A percentile compares a stretch with the other conserved stretches of the same genome.
phyloP scores from a whole-genome alignment of 1,284 basidiomycete species.

The Ustilago nuda region DNA sequence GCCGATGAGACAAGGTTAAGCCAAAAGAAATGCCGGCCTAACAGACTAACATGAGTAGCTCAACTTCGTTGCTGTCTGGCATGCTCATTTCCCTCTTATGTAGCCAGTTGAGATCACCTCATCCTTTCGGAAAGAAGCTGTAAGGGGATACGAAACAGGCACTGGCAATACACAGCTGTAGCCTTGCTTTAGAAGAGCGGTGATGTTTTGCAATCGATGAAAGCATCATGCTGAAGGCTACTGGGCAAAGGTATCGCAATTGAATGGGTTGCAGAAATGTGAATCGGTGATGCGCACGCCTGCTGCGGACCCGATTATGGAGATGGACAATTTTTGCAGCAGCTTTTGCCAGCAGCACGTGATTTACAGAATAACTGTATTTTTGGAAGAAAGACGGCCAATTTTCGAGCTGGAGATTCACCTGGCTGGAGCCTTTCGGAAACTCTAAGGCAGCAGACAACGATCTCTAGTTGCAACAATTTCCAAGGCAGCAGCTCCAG shows the following conservation, averaged over 20 bases:
- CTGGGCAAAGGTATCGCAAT: too few relatives aligned
- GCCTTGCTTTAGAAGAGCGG: too few relatives aligned
- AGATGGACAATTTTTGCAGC: too few relatives aligned
- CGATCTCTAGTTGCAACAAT: neutral
- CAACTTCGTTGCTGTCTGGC: neutral
- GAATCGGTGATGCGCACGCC: too few relatives aligned
- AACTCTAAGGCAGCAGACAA: neutral
- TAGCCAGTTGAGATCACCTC: too few relatives aligned
- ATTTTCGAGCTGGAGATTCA: too few relatives aligned
- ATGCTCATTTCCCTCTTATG: neutral
- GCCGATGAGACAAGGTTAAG: constrained; percentile 5
- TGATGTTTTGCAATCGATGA: too few relatives aligned
- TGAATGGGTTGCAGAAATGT: too few relatives aligned
- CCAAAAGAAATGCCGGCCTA: constrained; percentile 1
- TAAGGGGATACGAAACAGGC: too few relatives aligned
- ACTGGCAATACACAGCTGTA: too few relatives aligned
- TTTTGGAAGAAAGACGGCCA: neutral
- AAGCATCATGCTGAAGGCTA: too few relatives aligned
- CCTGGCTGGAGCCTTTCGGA: neutral
- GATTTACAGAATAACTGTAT: neutral
- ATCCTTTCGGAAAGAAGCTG: too few relatives aligned
- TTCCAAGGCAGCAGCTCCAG: neutral
- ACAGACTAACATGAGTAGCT: neutral
- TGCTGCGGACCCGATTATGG: neutral
- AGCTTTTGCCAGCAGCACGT: neutral